Percentiles rank a stretch among this genome's conserved stretches.
Evolutionary conservation across 768 basidiomycete species (phyloP).

Genomic region (Goffeauzyma gilvescens): DNA sequence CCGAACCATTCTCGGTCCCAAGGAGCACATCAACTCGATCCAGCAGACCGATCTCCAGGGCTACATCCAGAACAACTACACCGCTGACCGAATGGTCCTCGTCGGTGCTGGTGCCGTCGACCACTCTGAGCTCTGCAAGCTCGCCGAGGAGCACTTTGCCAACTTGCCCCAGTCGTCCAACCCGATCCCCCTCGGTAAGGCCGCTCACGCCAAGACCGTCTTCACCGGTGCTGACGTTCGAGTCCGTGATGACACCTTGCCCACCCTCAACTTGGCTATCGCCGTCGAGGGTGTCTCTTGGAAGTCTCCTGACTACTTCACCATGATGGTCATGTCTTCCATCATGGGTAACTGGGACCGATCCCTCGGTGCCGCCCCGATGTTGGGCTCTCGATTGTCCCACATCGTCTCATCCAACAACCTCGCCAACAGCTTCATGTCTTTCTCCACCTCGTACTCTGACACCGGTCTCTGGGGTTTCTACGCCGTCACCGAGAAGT

Average conservation of each 20-base stretch:
- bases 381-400: conserved; percentile 76
- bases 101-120: conserved; percentile 92
- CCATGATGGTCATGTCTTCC: conserved; percentile 94
- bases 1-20: conserved; percentile 91
- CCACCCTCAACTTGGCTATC: conserved; percentile 81
- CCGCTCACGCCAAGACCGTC: conserved; percentile 52
- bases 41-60: conserved; percentile 64
- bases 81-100: conserved; percentile 94
- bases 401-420: conserved; percentile 79
- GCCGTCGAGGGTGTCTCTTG: conserved; percentile 96
- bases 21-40: conserved; percentile 88
- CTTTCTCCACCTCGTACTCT: conserved; percentile 94
- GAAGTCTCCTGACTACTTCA: conserved; percentile 97
- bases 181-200: conserved; percentile 71
- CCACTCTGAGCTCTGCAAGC: conserved; percentile 75
- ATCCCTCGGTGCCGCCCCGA: conserved; percentile 69
- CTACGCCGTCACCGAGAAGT: conserved; percentile 86
- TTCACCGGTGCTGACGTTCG: conserved; percentile 93
- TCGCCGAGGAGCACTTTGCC: conserved; percentile 85
- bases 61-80: conserved; percentile 97
- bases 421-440: conserved; percentile 98
- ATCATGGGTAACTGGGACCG: conserved; percentile 99
- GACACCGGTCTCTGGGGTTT: conserved; percentile 99
- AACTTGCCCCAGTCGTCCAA: conserved; percentile 65
- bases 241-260: conserved; percentile 73